Percentiles rank a stretch among this genome's conserved stretches.
Evolutionary conservation across 371 early-diverging fungal species (phyloP).

Genomic region (Neoconidiobolus thromboides): DNA sequence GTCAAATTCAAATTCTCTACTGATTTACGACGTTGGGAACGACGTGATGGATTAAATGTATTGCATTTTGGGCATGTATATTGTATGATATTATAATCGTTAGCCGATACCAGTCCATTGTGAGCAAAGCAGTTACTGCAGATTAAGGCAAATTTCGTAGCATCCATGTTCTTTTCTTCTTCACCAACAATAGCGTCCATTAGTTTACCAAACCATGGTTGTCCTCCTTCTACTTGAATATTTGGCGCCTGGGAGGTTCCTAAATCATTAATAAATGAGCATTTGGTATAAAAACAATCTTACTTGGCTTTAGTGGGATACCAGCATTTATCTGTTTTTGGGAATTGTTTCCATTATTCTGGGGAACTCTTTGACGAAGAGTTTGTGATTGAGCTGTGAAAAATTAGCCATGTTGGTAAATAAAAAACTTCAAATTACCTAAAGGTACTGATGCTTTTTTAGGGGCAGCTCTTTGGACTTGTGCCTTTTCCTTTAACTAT

Average conservation of each 20-base stretch:
- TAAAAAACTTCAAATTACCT: not conserved
- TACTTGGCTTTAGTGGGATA: not conserved
- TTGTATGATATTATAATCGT: slow-evolving; percentile 46
- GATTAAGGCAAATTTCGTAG: slow-evolving; percentile 66
- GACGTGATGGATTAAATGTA: slow-evolving; percentile 20
- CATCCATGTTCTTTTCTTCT: slow-evolving; percentile 23
- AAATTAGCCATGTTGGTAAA: not conserved
- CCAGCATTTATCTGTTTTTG: not conserved
- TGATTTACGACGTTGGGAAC: not conserved
- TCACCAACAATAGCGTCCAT: slow-evolving; percentile 78
- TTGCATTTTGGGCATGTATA: slow-evolving; percentile 29
- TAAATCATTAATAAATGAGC: not conserved
- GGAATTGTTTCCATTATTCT: not conserved
- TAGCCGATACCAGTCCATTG: slow-evolving; percentile 78
- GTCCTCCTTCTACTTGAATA: not conserved
- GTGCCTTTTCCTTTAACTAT: not conserved
- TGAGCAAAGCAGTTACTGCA: slow-evolving; percentile 76
- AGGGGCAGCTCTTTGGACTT: not conserved
- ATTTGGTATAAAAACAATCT: not conserved
- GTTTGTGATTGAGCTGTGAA: not conserved
- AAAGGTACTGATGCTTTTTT: not conserved
- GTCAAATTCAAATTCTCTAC: not conserved
- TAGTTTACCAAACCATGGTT: slow-evolving; percentile 61
- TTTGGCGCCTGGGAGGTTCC: not conserved
- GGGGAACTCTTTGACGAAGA: not conserved